Percentiles rank a stretch among this genome's conserved stretches.
phyloP scores from a whole-genome alignment of 306 rosid species.

The Quillaja saponaria region DNA sequence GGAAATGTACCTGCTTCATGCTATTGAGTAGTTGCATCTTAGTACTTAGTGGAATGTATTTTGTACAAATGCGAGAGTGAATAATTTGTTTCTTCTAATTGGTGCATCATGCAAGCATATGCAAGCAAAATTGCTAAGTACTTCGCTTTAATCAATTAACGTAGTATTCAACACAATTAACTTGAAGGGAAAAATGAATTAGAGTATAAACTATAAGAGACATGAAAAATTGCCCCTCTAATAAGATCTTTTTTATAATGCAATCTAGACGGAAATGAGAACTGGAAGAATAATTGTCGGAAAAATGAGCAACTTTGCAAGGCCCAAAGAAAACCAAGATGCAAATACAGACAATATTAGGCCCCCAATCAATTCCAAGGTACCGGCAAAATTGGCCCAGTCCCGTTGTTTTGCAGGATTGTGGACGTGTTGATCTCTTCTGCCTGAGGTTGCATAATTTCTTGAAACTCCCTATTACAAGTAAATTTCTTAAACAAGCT shows the following conservation, averaged over 20 bases:
- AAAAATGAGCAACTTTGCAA: constrained; percentile 31
- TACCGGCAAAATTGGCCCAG: constrained; percentile 23
- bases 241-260: constrained; percentile 16
- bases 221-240: background rate
- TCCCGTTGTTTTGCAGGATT: constrained; percentile 34
- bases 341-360: constrained; percentile 30
- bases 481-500: constrained; percentile 63
- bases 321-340: constrained; percentile 32
- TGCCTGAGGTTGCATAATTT: constrained; percentile 34
- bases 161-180: background rate
- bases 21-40: too few species aligned
- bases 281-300: constrained; percentile 27
- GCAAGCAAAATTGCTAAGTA: too few species aligned
- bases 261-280: constrained; percentile 29
- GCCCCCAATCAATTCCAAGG: constrained; percentile 29
- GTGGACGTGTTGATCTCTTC: constrained; percentile 34
- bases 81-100: too few species aligned
- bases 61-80: too few species aligned
- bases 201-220: constrained; percentile 27
- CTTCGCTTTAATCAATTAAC: too few species aligned
- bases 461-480: constrained; percentile 62
- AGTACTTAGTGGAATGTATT: too few species aligned
- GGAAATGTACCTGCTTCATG: too few species aligned
- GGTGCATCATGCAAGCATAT: too few species aligned
- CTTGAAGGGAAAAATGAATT: constrained; percentile 1